These are phyloP conservation scores for Mycena latifolia DNA, from an alignment of 768 basidiomycete genomes.

Conservation along the genomic window DNA sequence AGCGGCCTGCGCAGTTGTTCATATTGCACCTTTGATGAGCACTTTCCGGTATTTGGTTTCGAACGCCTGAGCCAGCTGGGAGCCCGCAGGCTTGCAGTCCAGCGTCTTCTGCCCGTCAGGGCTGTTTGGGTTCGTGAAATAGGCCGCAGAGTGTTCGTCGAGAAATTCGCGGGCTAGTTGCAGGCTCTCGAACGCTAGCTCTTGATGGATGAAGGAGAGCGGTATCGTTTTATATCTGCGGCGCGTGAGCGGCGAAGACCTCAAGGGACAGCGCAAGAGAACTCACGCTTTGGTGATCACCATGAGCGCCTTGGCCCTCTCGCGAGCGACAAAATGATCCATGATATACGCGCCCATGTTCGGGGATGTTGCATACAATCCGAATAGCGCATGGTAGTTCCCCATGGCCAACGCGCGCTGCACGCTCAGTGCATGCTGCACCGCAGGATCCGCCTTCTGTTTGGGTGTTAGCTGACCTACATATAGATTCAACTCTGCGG, in stretches of 20 bases:
- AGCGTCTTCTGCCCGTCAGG: slow-evolving; percentile 74
- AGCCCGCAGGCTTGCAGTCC: slow-evolving; percentile 76
- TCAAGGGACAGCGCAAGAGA: not conserved
- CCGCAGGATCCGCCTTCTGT: slow-evolving; percentile 86
- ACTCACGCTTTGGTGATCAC: slow-evolving; percentile 94
- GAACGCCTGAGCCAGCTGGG: slow-evolving; percentile 70
- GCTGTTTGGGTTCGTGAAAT: slow-evolving; percentile 73
- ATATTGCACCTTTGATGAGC: slow-evolving; percentile 94
- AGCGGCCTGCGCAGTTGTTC: slow-evolving; percentile 35
- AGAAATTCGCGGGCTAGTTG: slow-evolving; percentile 79
- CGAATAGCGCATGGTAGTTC: slow-evolving; percentile 95
- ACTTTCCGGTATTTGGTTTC: slow-evolving; percentile 90
- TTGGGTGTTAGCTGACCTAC: slow-evolving; percentile 96
- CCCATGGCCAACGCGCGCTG: slow-evolving; percentile 91
- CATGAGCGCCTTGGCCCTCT: slow-evolving; percentile 87
- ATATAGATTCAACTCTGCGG: slow-evolving; percentile 91
- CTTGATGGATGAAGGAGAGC: slow-evolving; percentile 81
- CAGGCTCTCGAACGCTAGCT: slow-evolving; percentile 86
- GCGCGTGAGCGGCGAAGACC: slow-evolving; percentile 12
- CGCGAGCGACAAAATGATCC: slow-evolving; percentile 97
- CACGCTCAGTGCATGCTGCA: slow-evolving; percentile 90
- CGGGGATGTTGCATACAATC: slow-evolving; percentile 84
- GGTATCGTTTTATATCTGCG: slow-evolving; percentile 86
- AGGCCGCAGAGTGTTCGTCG: slow-evolving; percentile 71
- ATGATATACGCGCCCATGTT: slow-evolving; percentile 99